Base-by-base conservation (phyloP, 306 rosid genomes). In the Myrica gale region DNA sequence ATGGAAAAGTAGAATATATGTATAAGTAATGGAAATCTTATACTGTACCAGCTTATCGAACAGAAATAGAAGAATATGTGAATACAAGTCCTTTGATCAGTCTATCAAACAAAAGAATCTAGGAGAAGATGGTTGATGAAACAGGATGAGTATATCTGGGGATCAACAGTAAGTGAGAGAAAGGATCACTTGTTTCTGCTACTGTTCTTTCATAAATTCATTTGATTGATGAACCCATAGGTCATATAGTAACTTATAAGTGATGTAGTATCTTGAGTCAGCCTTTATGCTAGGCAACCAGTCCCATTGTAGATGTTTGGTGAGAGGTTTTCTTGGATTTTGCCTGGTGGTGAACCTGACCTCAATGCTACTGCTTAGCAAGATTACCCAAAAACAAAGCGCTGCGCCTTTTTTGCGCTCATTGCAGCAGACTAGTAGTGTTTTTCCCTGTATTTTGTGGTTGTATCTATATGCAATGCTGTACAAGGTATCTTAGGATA, bases 211-310 rank as follows among this genome's bases (percentile, higher is more conserved):
- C 8, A 7, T 16, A 41, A 65, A 41, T 58, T 12, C 39, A 58
- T 66, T 11, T 41, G 70, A 66, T 66, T 66, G 26, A 41, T 66
- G 70, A 66, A 12, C 50, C 70, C 21, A 66, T 42, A 15, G 32
- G 7, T 7, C 70, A 42, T 42, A 17, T 41, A n/a, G 46, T 26
- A 61, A 11, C 37, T 4, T 7, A 6, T 62, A 32, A 37, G 5
- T 39, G 3, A 62, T 32, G 16, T 62, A 7, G 9, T 6, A 62
- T 62, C 17, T 41, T 42, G 50, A n/a, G 13, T n/a, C 50, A 41
- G 50, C n/a, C 50, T 65, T 48, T 43, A 66, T 66, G 70, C 70
- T 16, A 41, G 5, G 15, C 47, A 17, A 66, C 11, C n/a, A 43
- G 70, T 66, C 50, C 21, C 20, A 17, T 42, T 42, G 50, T 9